Percentiles rank a stretch among this genome's conserved stretches.
Conservation (phyloP, 2,329 filamentous ascomycete genomes). For the Pestalotiopsis sp. region DNA sequence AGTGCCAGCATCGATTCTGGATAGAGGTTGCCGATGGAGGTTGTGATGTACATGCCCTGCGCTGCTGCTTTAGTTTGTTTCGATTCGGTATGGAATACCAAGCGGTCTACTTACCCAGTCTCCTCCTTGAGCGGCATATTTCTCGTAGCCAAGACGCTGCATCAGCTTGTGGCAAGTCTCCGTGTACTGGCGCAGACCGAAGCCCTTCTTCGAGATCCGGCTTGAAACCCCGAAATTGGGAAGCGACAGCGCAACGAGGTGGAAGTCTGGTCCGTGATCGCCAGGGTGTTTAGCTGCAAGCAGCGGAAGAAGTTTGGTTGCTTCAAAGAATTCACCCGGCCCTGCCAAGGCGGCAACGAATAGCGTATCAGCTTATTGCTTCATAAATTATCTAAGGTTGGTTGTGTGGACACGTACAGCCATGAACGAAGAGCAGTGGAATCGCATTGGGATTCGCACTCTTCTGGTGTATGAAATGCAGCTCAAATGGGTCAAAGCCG, state of each 20-base stretch:
- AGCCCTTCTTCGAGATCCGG: conserved; percentile 27
- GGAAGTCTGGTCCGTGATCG: conserved; percentile 28
- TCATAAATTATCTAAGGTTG: not conserved
- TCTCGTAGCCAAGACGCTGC: conserved; percentile 31
- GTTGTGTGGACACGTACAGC: conserved; percentile 12
- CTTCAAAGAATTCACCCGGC: not conserved
- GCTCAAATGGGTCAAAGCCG: conserved; percentile 16
- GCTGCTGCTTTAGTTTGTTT: not conserved
- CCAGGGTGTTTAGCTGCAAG: not conserved
- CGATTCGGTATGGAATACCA: not conserved
- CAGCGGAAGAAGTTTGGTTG: not conserved
- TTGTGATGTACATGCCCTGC: conserved; percentile 16
- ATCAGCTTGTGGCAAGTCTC: conserved; percentile 34
- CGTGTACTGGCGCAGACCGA: conserved; percentile 28
- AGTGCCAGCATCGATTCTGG: conserved; percentile 14
- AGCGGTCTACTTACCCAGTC: conserved; percentile 7
- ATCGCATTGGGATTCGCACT: conserved; percentile 13
- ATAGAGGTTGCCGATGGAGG: conserved; percentile 13
- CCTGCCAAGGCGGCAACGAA: not conserved
- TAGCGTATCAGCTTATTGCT: not conserved
- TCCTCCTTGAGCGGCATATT: conserved; percentile 24
- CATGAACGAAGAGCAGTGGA: conserved; percentile 20
- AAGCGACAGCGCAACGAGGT: conserved; percentile 38
- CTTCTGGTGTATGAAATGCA: conserved; percentile 22
- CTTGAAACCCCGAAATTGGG: conserved; percentile 40